Evolutionary conservation across 441 rosid species (phyloP), one percentile per base, ranked within the genome.

Genomic region (Flueggea neowawraea): DNA sequence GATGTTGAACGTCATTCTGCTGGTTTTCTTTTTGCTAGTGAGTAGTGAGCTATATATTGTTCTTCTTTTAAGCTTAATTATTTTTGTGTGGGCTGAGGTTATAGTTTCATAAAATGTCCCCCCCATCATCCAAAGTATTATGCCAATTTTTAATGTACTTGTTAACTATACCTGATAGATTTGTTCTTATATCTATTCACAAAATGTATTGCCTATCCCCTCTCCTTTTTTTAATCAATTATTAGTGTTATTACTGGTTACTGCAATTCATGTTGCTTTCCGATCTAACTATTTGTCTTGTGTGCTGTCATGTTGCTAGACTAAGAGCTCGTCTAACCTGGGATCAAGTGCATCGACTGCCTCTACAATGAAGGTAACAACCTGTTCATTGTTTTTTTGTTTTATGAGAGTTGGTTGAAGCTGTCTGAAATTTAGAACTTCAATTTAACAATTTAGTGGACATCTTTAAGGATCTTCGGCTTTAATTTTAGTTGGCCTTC

Each of bases 291-390:
- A 5, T 12, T 6, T 55, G 6, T 11, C 16, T 31, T 12, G 39
- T 12, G 15, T 14, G 3, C 32, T 28, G 15, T 39, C n/a, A 12
- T 55, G 16, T 6, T 39, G 12, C 1, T 69, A 89, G 96, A 76
- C 65, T 55, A 86, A 89, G 81, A 80, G 60, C 72, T 57, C 91
- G 48, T 56, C 90, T 39, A 77, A 79, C 9, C 84, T 83, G 39
- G 75, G 80, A 47, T 81, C 96, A 65, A 66, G 82, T 54, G 72
- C 86, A 16, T 58, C 88, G 32, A 73, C 82, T 36, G 57, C 82
- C 47, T 75, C 81, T 11, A 52, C 80, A 65, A 61, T 62, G 48
- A 84, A 77, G 88, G 96, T 86, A 67, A 74, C 63, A 62, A 5
- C 14, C n/a, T 47, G 12, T 11, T 47, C 50, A 47, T 10, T 47